Conservation (phyloP, 192 early-diverging fungal genomes). For the Coemansia sp. region DNA sequence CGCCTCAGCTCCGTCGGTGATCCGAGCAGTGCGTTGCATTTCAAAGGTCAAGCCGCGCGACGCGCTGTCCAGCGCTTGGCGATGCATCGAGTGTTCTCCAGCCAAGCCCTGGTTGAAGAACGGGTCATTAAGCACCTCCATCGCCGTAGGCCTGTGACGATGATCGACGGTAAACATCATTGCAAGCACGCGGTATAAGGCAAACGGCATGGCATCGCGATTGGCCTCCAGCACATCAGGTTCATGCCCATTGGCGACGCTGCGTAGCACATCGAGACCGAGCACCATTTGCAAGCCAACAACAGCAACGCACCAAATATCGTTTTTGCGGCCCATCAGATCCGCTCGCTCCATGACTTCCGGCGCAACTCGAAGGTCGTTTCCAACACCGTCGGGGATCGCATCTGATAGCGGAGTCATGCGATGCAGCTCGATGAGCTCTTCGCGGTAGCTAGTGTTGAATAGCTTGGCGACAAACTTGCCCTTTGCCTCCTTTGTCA, state of each 20-base stretch:
- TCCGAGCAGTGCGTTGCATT: constrained; percentile 21
- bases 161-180: constrained; percentile 70
- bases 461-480: constrained; percentile 60
- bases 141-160: constrained; percentile 69
- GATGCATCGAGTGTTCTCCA: constrained; percentile 49
- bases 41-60: constrained; percentile 39
- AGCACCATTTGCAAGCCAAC: constrained; percentile 72
- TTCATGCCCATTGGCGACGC: constrained; percentile 55
- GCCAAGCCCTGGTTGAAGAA: constrained; percentile 63
- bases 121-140: constrained; percentile 72
- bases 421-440: constrained; percentile 58
- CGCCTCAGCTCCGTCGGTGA: background rate
- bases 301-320: constrained; percentile 73
- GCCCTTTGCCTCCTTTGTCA: constrained; percentile 32
- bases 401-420: constrained; percentile 38
- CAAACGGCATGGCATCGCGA: constrained; percentile 54
- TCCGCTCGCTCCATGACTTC: constrained; percentile 65
- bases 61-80: constrained; percentile 43
- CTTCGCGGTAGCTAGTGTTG: constrained; percentile 66
- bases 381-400: constrained; percentile 32
- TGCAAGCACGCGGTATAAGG: constrained; percentile 56
- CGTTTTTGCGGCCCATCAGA: constrained; percentile 69
- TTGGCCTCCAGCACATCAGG: constrained; percentile 56
- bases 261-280: constrained; percentile 60
- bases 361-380: constrained; percentile 59